These are phyloP conservation scores for Aspergillus phoenicis DNA, from an alignment of 2,329 filamentous ascomycete species.

Conservation along the genomic window DNA sequence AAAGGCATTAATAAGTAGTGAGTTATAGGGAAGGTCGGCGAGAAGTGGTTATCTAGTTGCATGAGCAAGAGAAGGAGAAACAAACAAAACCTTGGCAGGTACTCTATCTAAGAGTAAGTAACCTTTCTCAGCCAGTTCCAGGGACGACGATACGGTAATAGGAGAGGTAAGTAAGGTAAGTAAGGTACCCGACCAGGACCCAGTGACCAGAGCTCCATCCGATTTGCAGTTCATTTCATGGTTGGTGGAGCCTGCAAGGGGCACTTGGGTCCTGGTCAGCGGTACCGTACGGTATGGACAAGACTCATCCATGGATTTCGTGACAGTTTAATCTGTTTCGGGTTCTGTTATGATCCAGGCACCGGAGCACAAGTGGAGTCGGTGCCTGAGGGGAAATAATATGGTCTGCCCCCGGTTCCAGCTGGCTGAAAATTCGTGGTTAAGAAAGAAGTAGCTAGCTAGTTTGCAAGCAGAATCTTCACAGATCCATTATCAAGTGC, in stretches of 20 bases:
- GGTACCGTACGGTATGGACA: constrained; percentile 22
- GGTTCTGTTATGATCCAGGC: constrained; percentile 8
- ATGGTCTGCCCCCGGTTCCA: background rate
- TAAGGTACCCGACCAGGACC: constrained; percentile 15
- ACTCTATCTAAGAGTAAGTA: background rate
- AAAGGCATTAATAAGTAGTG: too few relatives aligned
- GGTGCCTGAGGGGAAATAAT: background rate
- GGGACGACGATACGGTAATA: background rate
- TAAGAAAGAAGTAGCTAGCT: too few relatives aligned
- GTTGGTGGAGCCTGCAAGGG: constrained; percentile 23
- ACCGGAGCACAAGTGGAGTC: background rate
- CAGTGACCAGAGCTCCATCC: constrained; percentile 9
- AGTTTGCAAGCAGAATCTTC: background rate
- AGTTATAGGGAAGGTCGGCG: background rate
- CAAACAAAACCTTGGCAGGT: background rate
- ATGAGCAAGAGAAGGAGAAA: background rate
- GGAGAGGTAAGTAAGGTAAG: constrained; percentile 10
- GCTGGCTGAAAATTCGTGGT: too few relatives aligned
- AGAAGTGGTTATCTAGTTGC: background rate
- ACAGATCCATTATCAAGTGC: background rate
- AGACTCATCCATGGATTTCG: constrained; percentile 19
- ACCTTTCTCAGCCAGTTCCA: background rate
- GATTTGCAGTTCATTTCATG: constrained; percentile 17
- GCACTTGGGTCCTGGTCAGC: constrained; percentile 17
- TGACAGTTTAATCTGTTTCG: constrained; percentile 16